A percentile compares a stretch with the other conserved stretches of the same genome.
Evolutionary conservation across 164 flowering plant species (phyloP).

Genomic region (Magnolia sinica): DNA sequence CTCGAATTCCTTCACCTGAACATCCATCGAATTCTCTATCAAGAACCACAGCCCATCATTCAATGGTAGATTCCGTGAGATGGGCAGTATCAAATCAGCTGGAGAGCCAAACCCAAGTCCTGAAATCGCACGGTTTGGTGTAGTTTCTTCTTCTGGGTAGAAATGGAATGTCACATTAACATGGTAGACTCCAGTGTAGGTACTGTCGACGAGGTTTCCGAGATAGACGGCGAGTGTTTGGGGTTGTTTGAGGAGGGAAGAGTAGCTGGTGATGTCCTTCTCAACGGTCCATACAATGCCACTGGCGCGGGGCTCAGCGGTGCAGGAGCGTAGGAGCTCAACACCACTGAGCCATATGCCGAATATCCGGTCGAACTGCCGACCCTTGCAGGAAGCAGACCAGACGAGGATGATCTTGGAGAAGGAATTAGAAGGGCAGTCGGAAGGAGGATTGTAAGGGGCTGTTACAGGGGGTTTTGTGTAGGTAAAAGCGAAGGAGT

Average conservation of each 20-base stretch:
- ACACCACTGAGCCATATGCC: slow-evolving; percentile 94
- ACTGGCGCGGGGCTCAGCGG: slow-evolving; percentile 72
- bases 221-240: slow-evolving; percentile 67
- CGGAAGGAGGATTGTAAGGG: slow-evolving; percentile 48
- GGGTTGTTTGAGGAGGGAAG: slow-evolving; percentile 49
- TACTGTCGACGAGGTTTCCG: slow-evolving; percentile 51
- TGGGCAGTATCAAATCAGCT: slow-evolving; percentile 80
- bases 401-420: slow-evolving; percentile 74
- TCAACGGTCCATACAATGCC: slow-evolving; percentile 81
- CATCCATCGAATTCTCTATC: slow-evolving; percentile 48
- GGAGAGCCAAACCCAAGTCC: slow-evolving; percentile 19
- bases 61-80: slow-evolving; percentile 63
- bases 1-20: slow-evolving; percentile 38
- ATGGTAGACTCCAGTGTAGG: slow-evolving; percentile 82
- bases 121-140: slow-evolving; percentile 7
- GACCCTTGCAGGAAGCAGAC: slow-evolving; percentile 67
- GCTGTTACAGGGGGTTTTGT: slow-evolving; percentile 54
- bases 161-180: slow-evolving; percentile 57
- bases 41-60: slow-evolving; percentile 87
- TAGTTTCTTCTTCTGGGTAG: slow-evolving; percentile 41
- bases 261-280: slow-evolving; percentile 83
- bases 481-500: slow-evolving; percentile 63
- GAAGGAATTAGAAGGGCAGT: slow-evolving; percentile 45
- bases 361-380: slow-evolving; percentile 86
- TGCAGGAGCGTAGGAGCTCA: slow-evolving; percentile 87